Conservation (phyloP, 2,329 filamentous ascomycete genomes). For the Talaromyces albobiverticillius region DNA sequence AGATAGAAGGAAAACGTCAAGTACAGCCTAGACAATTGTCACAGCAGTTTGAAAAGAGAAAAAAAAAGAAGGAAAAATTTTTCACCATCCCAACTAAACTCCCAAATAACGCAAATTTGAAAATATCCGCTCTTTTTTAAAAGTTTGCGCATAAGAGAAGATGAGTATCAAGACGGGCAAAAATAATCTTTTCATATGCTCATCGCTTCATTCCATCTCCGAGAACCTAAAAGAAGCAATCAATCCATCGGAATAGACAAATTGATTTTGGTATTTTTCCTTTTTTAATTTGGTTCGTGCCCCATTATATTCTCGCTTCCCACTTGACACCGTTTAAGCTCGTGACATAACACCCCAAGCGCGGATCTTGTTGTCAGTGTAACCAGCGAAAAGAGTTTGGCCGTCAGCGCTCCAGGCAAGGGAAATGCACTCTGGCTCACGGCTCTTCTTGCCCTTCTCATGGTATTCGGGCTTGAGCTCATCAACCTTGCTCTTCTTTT, state of each 20-base stretch:
- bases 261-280: constrained; percentile 12
- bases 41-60: constrained; percentile 24
- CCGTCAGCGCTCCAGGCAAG: constrained; percentile 98
- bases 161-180: neutral
- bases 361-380: constrained; percentile 99
- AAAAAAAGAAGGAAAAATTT: constrained; percentile 17
- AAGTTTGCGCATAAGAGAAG: neutral
- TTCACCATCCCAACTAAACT: constrained; percentile 16
- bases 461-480: constrained; percentile 99
- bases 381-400: constrained; percentile 98
- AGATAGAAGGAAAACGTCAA: constrained; percentile 25
- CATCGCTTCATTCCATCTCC: constrained; percentile 39
- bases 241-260: constrained; percentile 15
- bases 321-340: constrained; percentile 56
- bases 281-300: neutral
- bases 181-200: constrained; percentile 25
- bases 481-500: constrained; percentile 99
- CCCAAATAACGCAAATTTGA: neutral
- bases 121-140: neutral
- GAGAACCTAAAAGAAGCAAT: constrained; percentile 12
- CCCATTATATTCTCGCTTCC: constrained; percentile 7
- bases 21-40: constrained; percentile 35
- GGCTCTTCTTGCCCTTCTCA: constrained; percentile 96
- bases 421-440: constrained; percentile 96
- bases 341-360: constrained; percentile 97